Conservation (phyloP, 495 filamentous ascomycete species). For the Articulospora tetracladia region DNA sequence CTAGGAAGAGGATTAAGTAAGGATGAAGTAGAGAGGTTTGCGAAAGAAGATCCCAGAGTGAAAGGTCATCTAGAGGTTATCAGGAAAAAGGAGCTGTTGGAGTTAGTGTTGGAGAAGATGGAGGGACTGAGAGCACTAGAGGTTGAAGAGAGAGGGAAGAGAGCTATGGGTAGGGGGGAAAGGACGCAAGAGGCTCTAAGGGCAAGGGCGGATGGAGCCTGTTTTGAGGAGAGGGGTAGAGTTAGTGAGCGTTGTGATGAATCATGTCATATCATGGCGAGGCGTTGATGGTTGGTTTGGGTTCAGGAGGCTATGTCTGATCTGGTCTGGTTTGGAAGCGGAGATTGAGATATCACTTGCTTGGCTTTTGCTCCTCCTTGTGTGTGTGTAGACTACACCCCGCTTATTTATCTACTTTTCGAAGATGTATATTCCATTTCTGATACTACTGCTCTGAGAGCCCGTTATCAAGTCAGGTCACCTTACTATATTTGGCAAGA, state of each 20-base stretch:
- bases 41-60: conserved; percentile 86
- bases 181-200: not conserved
- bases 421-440: not conserved
- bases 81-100: conserved; percentile 83
- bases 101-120: conserved; percentile 91
- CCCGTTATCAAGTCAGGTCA: too few species aligned
- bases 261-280: not conserved
- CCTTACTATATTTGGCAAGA: not conserved
- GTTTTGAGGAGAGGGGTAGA: conserved; percentile 10
- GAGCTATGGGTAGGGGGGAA: not conserved
- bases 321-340: not conserved
- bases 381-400: not conserved
- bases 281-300: not conserved
- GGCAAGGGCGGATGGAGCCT: conserved; percentile 21
- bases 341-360: not conserved
- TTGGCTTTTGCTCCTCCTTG: not conserved
- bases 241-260: not conserved
- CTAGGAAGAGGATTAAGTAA: conserved; percentile 79
- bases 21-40: conserved; percentile 82
- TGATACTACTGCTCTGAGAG: too few species aligned
- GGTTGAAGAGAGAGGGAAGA: conserved; percentile 25
- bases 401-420: not conserved
- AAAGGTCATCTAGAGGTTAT: conserved; percentile 87
- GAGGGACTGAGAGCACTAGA: conserved; percentile 80
- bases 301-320: not conserved